A percentile compares a stretch with the other conserved stretches of the same genome.
Evolutionary conservation across 176 grass and related monocot species (phyloP).

Genomic region (Elaeis guineensis): DNA sequence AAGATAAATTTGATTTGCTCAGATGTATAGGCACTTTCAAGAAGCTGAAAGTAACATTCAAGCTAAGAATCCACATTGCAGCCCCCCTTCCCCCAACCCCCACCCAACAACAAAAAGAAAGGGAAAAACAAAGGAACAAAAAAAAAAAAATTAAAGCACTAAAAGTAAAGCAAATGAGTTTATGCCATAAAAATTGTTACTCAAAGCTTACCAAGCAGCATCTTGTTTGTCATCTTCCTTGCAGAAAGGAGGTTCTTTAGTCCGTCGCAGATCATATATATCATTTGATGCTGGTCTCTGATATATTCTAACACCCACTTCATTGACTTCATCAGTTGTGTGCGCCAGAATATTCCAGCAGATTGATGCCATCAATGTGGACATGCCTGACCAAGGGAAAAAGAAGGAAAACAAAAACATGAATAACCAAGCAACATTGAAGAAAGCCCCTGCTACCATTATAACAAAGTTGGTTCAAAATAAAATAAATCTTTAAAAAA

Average conservation of each 20-base stretch:
- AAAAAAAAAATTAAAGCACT: too few species aligned
- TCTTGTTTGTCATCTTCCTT: constrained; percentile 79
- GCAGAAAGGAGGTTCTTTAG: constrained; percentile 76
- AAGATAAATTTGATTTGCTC: background rate
- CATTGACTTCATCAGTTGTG: constrained; percentile 70
- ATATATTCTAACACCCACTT: constrained; percentile 78
- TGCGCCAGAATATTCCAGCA: constrained; percentile 80
- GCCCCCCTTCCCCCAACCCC: too few species aligned
- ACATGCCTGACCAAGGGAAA: constrained; percentile 50
- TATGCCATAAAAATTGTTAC: constrained; percentile 7
- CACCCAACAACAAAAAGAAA: too few species aligned
- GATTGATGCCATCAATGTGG: constrained; percentile 60
- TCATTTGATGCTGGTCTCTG: constrained; percentile 93
- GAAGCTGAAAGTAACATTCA: too few species aligned
- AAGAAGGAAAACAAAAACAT: constrained; percentile 6
- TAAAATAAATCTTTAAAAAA: too few species aligned
- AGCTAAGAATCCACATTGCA: too few species aligned
- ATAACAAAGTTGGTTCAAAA: too few species aligned
- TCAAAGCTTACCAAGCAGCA: constrained; percentile 47
- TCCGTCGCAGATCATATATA: constrained; percentile 68
- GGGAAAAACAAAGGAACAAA: too few species aligned
- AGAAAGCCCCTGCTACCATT: too few species aligned
- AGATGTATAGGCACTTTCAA: too few species aligned
- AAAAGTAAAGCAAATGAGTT: too few species aligned
- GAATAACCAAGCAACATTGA: background rate